Evolutionary conservation across 202 grass and related monocot species (phyloP), one percentile per base, ranked within the genome.

Genomic region (Panicum virgatum): DNA sequence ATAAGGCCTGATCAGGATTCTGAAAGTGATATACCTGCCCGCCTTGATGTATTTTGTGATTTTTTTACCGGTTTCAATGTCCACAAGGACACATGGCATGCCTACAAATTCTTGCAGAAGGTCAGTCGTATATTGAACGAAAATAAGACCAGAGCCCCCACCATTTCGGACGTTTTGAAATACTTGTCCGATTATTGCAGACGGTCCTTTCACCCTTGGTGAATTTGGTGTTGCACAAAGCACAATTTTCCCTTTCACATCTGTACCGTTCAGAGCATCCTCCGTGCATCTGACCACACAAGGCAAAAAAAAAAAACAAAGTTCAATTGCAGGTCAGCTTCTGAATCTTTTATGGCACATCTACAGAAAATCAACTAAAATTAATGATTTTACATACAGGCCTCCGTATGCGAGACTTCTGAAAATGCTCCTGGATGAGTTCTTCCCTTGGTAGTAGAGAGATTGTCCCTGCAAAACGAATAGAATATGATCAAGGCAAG

Each of bases 391-490:
- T 4, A 12, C 44, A 3, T 59, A 59, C 56, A 0, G 10, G 23
- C 5, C 56, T 59, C 56, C 56, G 11, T 27, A 0, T 27, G 0
- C 11, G 27, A 59, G 12, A 6, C 6, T 23, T 8, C 0, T 58
- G 50, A 75, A 86, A 9, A 5, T 68, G 61, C 69, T 80, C 0
- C 0, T 15, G 3, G 84, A 22, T 8, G 77, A 81, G 15, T 86
- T 86, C 6, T 66, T 68, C 15, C 0, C 15, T 50, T 50, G 3
- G 61, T 48, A 68, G 15, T 86, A 68, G 4, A 86, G 15, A 1
- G 77, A 86, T 53, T 86, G 84, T 40, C 77, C 77, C 84, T 86
- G 69, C 6, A 86, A 74, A 86, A 48, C 22, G 5, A 1, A 0
- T n/a, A 84, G 38, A 67, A 22, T 15, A 27, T 26, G 23, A 6